Conservation (phyloP, 2,329 filamentous ascomycete species). For the Venturia nashicola region DNA sequence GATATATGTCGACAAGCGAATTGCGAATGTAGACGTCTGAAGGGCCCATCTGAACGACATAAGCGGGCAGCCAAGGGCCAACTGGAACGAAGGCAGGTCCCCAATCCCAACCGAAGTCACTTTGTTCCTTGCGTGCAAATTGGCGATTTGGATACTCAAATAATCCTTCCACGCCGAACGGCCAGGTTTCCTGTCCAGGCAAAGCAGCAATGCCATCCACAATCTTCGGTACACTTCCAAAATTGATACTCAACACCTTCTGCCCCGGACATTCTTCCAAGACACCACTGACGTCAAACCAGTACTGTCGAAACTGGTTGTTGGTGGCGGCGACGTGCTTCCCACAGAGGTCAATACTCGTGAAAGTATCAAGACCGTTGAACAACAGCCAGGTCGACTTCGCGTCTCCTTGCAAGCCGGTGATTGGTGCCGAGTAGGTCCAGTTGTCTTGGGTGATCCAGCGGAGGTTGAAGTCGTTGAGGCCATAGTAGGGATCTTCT, state of each 20-base stretch:
- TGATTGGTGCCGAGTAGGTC: slow-evolving; percentile 35
- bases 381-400: slow-evolving; percentile 44
- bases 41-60: slow-evolving; percentile 38
- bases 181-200: slow-evolving; percentile 30
- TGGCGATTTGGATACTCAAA: slow-evolving; percentile 43
- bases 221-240: slow-evolving; percentile 44
- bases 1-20: slow-evolving; percentile 46
- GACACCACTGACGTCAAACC: slow-evolving; percentile 41
- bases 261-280: slow-evolving; percentile 28
- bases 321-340: slow-evolving; percentile 43
- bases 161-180: slow-evolving; percentile 28
- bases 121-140: slow-evolving; percentile 49
- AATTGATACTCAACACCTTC: slow-evolving; percentile 36
- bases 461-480: slow-evolving; percentile 47
- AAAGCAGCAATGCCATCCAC: slow-evolving; percentile 39
- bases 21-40: slow-evolving; percentile 34
- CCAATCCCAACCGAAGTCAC: slow-evolving; percentile 55
- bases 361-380: slow-evolving; percentile 50
- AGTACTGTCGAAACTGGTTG: slow-evolving; percentile 52
- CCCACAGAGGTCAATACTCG: slow-evolving; percentile 43
- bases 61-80: slow-evolving; percentile 51
- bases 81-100: slow-evolving; percentile 45
- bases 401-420: slow-evolving; percentile 16
- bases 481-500: slow-evolving; percentile 39
- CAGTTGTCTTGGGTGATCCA: slow-evolving; percentile 49